These are phyloP conservation scores for Dictyostelium firmibasis DNA, from an alignment of 78 protist genomes.

Conservation along the genomic window DNA sequence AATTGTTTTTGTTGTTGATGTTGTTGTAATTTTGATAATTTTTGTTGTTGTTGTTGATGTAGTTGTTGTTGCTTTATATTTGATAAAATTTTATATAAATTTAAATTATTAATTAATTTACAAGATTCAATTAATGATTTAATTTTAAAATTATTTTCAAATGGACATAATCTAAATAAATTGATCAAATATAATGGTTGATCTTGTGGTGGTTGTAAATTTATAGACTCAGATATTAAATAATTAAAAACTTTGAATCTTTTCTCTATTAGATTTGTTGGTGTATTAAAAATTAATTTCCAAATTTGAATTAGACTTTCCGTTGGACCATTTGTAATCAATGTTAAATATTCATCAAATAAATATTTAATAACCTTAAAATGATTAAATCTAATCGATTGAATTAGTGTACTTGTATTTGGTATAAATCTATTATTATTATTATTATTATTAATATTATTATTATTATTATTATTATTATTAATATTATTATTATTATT, in stretches of 20 bases:
- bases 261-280: neutral
- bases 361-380: neutral
- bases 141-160: neutral
- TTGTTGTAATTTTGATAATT: neutral
- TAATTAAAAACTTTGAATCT: slow-evolving; percentile 5
- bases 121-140: neutral
- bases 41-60: neutral
- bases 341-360: neutral
- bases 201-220: neutral
- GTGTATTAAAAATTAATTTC: slow-evolving; percentile 15
- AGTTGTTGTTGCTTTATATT: neutral
- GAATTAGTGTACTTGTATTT: neutral
- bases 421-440: neutral
- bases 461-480: too few species aligned
- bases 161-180: neutral
- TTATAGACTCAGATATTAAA: neutral
- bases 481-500: too few species aligned
- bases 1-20: neutral
- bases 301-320: neutral
- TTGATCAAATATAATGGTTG: neutral
- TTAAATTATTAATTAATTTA: neutral
- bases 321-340: neutral
- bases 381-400: neutral
- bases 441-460: too few species aligned
- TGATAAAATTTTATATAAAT: neutral